Conservation (phyloP, 352 stramenopile species). For the Phytophthora sojae region DNA sequence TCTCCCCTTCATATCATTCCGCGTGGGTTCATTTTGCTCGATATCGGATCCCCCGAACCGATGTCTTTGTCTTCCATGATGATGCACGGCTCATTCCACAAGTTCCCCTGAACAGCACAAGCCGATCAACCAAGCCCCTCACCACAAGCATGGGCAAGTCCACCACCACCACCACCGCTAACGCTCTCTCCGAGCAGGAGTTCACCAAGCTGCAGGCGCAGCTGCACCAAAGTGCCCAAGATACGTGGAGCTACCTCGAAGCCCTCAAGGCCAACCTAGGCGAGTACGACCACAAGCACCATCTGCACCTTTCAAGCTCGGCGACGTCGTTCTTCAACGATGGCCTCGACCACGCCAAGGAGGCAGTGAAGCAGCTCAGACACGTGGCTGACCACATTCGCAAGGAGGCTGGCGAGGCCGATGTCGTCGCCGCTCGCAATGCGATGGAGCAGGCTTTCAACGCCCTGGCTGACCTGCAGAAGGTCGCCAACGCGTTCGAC, state of each 20-base stretch:
- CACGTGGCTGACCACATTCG: slow-evolving; percentile 28
- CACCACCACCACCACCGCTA: background rate
- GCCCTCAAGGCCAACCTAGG: slow-evolving; percentile 32
- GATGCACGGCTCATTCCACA: slow-evolving; percentile 16
- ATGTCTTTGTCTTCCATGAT: background rate
- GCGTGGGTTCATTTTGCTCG: slow-evolving; percentile 21
- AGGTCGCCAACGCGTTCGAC: slow-evolving; percentile 39
- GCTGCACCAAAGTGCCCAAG: slow-evolving; percentile 34
- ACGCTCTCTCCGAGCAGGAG: slow-evolving; percentile 26
- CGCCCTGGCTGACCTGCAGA: slow-evolving; percentile 33
- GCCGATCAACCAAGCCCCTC: background rate
- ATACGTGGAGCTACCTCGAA: slow-evolving; percentile 28
- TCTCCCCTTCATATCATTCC: slow-evolving; percentile 11
- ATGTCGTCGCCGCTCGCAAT: slow-evolving; percentile 19
- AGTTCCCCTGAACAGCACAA: slow-evolving; percentile 5
- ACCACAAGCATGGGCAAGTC: slow-evolving; percentile 32
- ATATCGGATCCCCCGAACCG: background rate
- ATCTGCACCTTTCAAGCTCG: slow-evolving; percentile 32
- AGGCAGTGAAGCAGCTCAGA: slow-evolving; percentile 31
- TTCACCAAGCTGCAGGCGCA: slow-evolving; percentile 36
- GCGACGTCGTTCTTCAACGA: slow-evolving; percentile 34
- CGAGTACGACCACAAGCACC: slow-evolving; percentile 35
- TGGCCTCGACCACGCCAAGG: slow-evolving; percentile 38
- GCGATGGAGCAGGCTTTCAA: slow-evolving; percentile 44
- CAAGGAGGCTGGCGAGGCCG: slow-evolving; percentile 16